Evolutionary conservation across 805 yeast genomes (phyloP).

Genomic region (Barnettozyma sucrosica): DNA sequence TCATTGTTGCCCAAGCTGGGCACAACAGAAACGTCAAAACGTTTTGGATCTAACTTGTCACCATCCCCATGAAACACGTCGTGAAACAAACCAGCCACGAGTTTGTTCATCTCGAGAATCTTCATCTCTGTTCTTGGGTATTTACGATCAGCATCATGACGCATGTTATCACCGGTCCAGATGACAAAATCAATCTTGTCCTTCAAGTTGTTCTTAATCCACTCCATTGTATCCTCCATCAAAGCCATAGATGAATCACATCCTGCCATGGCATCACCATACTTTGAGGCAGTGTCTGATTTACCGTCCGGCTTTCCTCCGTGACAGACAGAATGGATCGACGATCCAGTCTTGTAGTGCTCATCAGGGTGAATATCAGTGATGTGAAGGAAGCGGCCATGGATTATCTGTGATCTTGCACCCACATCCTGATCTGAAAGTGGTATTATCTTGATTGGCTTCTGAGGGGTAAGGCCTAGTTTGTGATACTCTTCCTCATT

Average conservation of each 20-base stretch:
- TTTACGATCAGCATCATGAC: slow-evolving; percentile 76
- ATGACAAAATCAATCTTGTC: slow-evolving; percentile 81
- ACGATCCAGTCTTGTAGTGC: slow-evolving; percentile 47
- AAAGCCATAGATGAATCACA: slow-evolving; percentile 71
- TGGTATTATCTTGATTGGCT: slow-evolving; percentile 29
- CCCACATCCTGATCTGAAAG: slow-evolving; percentile 11
- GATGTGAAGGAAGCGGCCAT: slow-evolving; percentile 79
- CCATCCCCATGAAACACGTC: slow-evolving; percentile 40
- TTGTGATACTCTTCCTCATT: slow-evolving; percentile 27
- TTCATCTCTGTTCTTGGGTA: slow-evolving; percentile 69
- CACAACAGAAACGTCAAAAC: slow-evolving; percentile 43
- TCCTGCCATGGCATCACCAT: slow-evolving; percentile 70
- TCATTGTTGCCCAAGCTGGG: slow-evolving; percentile 85
- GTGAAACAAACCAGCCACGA: slow-evolving; percentile 47
- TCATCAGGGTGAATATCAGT: slow-evolving; percentile 88
- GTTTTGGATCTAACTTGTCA: slow-evolving; percentile 33
- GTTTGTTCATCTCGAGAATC: slow-evolving; percentile 63
- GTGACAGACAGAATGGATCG: slow-evolving; percentile 53
- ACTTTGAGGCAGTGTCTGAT: slow-evolving; percentile 51
- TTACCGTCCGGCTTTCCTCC: slow-evolving; percentile 28
- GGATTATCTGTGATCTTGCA: slow-evolving; percentile 22
- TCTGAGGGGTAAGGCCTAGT: slow-evolving; percentile 37
- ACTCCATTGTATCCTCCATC: slow-evolving; percentile 55
- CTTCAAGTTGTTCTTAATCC: slow-evolving; percentile 58
- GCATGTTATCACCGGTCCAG: slow-evolving; percentile 88